These are phyloP conservation scores for Morella rubra DNA, from an alignment of 306 rosid species.

Conservation along the genomic window DNA sequence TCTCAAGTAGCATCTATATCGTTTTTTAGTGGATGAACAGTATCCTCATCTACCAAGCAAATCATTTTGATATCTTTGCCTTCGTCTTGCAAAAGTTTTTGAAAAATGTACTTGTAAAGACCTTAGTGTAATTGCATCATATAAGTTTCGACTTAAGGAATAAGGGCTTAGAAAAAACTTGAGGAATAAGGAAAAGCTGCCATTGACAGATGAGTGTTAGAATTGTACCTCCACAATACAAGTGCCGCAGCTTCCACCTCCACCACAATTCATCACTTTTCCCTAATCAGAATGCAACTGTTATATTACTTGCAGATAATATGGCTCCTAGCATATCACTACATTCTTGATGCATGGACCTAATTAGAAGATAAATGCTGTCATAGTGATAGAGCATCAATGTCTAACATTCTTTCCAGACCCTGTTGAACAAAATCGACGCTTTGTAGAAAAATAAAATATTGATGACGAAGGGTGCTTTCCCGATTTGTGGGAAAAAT, in stretches of 20 bases:
- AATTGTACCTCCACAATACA: slow-evolving; percentile 75
- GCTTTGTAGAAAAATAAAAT: too few relatives aligned
- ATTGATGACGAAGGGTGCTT: not conserved
- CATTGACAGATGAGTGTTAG: slow-evolving; percentile 1
- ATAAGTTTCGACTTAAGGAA: slow-evolving; percentile 1
- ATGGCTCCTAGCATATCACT: too few relatives aligned
- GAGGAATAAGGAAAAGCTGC: not conserved
- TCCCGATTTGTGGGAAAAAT: not conserved
- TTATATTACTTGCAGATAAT: too few relatives aligned
- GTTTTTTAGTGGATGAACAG: not conserved
- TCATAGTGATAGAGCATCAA: too few relatives aligned
- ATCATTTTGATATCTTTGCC: not conserved
- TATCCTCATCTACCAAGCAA: not conserved
- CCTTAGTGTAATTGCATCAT: not conserved
- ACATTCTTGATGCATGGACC: too few relatives aligned
- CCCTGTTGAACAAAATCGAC: too few relatives aligned
- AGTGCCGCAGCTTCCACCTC: slow-evolving; percentile 94
- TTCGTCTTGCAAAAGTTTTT: not conserved
- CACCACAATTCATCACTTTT: slow-evolving; percentile 92
- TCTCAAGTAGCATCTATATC: not conserved
- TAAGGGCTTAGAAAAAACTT: not conserved
- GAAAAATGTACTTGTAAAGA: slow-evolving; percentile 7
- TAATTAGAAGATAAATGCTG: too few relatives aligned
- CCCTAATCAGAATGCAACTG: slow-evolving; percentile 47
- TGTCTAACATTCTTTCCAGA: too few relatives aligned